Evolutionary conservation across 163 green algal genomes (phyloP), one percentile per base, ranked within the genome.

Genomic region (Coccomyxa subellipsoidea): DNA sequence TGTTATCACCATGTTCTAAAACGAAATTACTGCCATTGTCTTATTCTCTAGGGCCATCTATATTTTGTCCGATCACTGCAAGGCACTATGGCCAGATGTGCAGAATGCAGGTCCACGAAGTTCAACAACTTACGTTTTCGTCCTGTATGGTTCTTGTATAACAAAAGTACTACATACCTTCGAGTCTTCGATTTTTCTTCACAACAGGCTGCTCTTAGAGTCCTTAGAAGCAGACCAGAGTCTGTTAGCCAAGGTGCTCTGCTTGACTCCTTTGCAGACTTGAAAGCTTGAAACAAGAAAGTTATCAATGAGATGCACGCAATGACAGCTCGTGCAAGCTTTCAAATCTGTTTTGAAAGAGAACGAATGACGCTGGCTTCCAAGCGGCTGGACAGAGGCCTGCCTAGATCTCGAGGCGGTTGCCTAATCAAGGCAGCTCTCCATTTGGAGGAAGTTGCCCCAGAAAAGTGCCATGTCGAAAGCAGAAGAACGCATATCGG

Each of bases 371-470:
- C 37, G 15, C 15, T 70, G 69, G 23, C 39, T 73, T 2, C 47
- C 75, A 53, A n/a, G 34, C 34, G 10, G 47, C 53, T n/a, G 27
- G 79, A 54, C 23, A 39, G 25, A 25, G 23, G 37, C 32, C 72
- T 54, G 47, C 54, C 54, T 31, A 54, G 69, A 23, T 80, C 76
- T 25, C 76, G 76, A 36, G 77, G 77, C 10, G 38, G 53, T 72
- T 69, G 38, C 37, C 36, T 66, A 25, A 47, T 23, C 15, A 27
- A n/a, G 23, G 47, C 47, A 59, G 32, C 47, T 59, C 47, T 23
- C 47, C 1, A 12, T 59, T 59, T 8, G 5, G 4, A 59, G 47
- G 47, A 59, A 59, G 47, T 18, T 59, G 47, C 23, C 47, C 47
- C 23, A 59, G 47, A 6, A 18, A 59, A 59, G 23, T 59, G 47